A percentile compares a stretch with the other conserved stretches of the same genome.
These are phyloP conservation scores for Argentina anserina DNA, from an alignment of 306 rosid genomes.

Conservation along the genomic window DNA sequence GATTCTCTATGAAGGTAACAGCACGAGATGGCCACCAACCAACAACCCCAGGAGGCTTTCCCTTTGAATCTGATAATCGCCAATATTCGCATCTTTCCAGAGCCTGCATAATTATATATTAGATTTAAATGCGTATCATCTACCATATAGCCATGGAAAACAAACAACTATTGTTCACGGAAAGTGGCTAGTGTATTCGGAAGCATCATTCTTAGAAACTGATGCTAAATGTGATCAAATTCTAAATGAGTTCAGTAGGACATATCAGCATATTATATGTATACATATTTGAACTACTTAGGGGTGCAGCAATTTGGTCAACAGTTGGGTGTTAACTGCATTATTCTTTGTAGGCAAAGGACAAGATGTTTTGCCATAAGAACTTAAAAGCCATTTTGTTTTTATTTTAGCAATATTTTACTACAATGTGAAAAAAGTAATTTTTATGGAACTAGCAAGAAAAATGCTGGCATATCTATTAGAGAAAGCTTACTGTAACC, in stretches of 20 bases:
- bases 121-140: background rate
- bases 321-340: background rate
- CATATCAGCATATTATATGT: background rate
- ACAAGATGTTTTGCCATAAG: background rate
- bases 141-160: background rate
- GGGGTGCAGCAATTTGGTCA: background rate
- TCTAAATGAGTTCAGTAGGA: background rate
- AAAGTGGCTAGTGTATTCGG: background rate
- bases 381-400: background rate
- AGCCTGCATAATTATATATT: slow-evolving; percentile 42
- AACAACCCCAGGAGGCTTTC: slow-evolving; percentile 94
- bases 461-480: background rate
- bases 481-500: background rate
- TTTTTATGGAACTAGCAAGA: background rate
- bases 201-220: slow-evolving; percentile 5
- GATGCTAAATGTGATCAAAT: background rate
- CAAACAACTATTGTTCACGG: background rate
- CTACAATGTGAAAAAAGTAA: background rate
- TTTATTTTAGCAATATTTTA: background rate
- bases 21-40: slow-evolving; percentile 99
- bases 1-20: slow-evolving; percentile 93
- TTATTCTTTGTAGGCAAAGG: background rate
- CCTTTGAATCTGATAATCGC: slow-evolving; percentile 90
- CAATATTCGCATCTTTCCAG: slow-evolving; percentile 87
- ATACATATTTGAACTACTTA: background rate